Evolutionary conservation across 768 basidiomycete genomes (phyloP).

Genomic region (Pleurotus salmoneostramineus): DNA sequence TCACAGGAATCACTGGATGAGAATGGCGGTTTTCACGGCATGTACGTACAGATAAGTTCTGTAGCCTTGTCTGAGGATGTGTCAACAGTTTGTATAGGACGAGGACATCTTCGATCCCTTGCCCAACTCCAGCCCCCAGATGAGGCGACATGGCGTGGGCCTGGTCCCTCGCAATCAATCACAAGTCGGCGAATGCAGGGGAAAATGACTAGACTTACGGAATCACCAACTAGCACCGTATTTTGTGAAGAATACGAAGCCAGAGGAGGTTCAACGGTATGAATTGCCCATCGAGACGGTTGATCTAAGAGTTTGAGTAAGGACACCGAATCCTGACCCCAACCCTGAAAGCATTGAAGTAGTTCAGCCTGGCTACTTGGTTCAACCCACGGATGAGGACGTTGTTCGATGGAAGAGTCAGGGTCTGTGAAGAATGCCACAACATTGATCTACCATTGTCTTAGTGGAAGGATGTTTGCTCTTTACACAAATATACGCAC

Average conservation of each 20-base stretch:
- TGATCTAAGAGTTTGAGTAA: constrained; percentile 39
- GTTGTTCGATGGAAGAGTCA: constrained; percentile 18
- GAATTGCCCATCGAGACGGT: constrained; percentile 51
- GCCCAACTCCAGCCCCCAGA: constrained; percentile 54
- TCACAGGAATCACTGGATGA: not conserved
- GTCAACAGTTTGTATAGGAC: constrained; percentile 41
- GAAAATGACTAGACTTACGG: constrained; percentile 26
- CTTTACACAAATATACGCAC: constrained; percentile 23
- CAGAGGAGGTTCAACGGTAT: constrained; percentile 42
- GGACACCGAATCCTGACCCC: constrained; percentile 38
- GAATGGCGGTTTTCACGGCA: not conserved
- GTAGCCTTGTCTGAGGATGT: constrained; percentile 32
- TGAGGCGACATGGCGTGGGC: constrained; percentile 61
- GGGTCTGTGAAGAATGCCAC: constrained; percentile 37
- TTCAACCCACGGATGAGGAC: constrained; percentile 38
- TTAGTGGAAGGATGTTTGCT: not conserved
- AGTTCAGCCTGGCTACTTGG: constrained; percentile 37
- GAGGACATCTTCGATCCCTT: constrained; percentile 55
- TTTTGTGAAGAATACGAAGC: constrained; percentile 36
- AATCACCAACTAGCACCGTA: constrained; percentile 52
- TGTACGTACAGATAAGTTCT: constrained; percentile 36
- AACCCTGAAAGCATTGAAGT: constrained; percentile 36
- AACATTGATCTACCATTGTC: constrained; percentile 35
- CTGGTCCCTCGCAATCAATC: constrained; percentile 17
- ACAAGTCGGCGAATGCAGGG: not conserved